Base-by-base conservation (phyloP, 2,329 filamentous ascomycete species). In the Knufia fluminis region DNA sequence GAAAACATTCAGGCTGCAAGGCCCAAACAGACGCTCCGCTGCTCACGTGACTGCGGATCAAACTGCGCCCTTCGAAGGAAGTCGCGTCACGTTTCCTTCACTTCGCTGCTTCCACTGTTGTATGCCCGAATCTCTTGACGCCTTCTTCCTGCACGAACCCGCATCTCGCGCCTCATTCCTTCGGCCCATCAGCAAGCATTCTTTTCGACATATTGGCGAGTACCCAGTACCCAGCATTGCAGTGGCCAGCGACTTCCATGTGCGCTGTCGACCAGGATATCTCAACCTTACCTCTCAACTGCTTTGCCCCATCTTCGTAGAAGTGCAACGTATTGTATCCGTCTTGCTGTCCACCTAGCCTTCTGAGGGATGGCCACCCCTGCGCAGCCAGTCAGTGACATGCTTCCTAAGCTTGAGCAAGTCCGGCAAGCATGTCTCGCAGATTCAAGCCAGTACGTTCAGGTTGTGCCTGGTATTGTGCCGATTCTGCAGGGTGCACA, bases 401-500 rank as follows among this genome's bases (percentile, higher is more conserved):
- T 59, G 69, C 79, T 97, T 61, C 79, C 80, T 60, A 90, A 96
- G 73, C 83, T 98, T 59, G 83, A 94, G 66, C 83, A 86, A 61
- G 92, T 92, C 55, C 87, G 92, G 63, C 86, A 86, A 65, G 83
- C 97, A 54, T 90, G 94, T 48, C 78, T 97, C 52, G 80, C 79
- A 59, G 90, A 97, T 68, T 78, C 90, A 55, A 82, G 81, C 63
- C 88, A 94, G 70, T 98, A 97, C 67, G 82, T 85, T 45, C 87
- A 86, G 66, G 91, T 98, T 64, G 83, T 98, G 55, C 86, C 87
- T 62, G 89, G 88, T 42, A 88, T 97, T 55, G 73, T 97, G n/a
- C 89, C 90, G 49, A 90, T 97, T 61, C 86, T 96, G 67, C 82
- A 83, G 53, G 79, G 85, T 46, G 75, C 77, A 57, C 78, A 86